Base-by-base conservation (phyloP, 345 rosid genomes). In the Eucalyptus guilfoylei region DNA sequence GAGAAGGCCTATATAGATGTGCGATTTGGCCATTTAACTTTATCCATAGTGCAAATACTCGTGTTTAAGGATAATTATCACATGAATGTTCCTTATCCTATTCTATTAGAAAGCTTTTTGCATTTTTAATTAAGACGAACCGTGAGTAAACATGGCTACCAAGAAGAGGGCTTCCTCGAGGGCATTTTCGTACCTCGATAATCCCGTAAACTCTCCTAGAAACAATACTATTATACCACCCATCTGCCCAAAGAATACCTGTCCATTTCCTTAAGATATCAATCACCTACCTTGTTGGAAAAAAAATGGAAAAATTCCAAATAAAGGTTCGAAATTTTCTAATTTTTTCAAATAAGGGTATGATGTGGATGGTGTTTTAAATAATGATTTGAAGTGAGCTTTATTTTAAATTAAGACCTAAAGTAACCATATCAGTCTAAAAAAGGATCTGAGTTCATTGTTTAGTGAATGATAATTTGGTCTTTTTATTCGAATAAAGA, bases 351-450 rank as follows among this genome's bases (percentile, higher is more conserved):
- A 19, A 52, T 52, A 52, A 52, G 5, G 2, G 0, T 0, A 0
- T 0, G 2, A 2, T 8, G 2, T 19, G 11, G 0, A 52, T 2
- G 26, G 1, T 52, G 2, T 52, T 52, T 19, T 52, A 52, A 52
- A 52, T 52, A 19, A 52, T 8, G 0, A 0, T 19, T 0, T 2
- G 2, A 52, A 52, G 11, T 52, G 26, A 52, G 9, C 1, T 8
- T 52, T 19, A 52, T 19, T 52, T 52, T 9, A 52, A 52, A 52
- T 52, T 8, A 52, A 1, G 11, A 8, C 5, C 0, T 52, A 19
- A 50, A 52, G 11, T 52, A 19, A 52, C 19, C 11, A 52, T 52
- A 52, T 19, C 58, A 0, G 2, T 52, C 5, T 52, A 5, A 52
- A 19, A 1, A 52, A 52, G 2, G 11, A 52, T 52, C 0, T 0